Percentiles rank a stretch among this genome's conserved stretches.
These are phyloP conservation scores for Phytophthora tubulina DNA, from an alignment of 352 stramenopile genomes.

Conservation along the genomic window DNA sequence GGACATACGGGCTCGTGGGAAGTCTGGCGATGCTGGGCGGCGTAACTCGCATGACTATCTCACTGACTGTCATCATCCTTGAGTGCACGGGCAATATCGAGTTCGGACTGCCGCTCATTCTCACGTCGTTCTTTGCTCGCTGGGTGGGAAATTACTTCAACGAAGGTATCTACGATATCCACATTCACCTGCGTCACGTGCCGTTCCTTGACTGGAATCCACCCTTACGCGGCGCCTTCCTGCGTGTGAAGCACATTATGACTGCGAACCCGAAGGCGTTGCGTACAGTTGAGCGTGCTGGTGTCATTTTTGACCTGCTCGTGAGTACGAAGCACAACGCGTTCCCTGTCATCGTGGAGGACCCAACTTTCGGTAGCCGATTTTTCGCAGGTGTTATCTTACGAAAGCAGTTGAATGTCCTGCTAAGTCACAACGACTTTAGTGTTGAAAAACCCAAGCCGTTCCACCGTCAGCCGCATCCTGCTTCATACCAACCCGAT, in stretches of 20 bases:
- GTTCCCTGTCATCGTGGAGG: slow-evolving; percentile 89
- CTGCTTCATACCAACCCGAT: slow-evolving; percentile 49
- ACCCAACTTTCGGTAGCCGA: slow-evolving; percentile 82
- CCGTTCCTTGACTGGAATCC: slow-evolving; percentile 87
- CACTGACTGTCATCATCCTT: slow-evolving; percentile 98
- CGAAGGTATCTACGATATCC: slow-evolving; percentile 99
- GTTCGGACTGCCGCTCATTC: slow-evolving; percentile 98
- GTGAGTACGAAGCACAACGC: slow-evolving; percentile 87
- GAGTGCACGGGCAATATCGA: slow-evolving; percentile 98
- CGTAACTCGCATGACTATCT: slow-evolving; percentile 99
- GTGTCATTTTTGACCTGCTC: slow-evolving; percentile 95
- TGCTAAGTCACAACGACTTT: slow-evolving; percentile 79
- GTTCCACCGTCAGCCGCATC: slow-evolving; percentile 76
- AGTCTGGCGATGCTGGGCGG: slow-evolving; percentile 96
- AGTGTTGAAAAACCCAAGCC: slow-evolving; percentile 72
- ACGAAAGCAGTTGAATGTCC: slow-evolving; percentile 83
- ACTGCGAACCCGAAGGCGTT: slow-evolving; percentile 94
- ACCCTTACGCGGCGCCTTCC: slow-evolving; percentile 66
- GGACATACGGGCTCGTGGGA: slow-evolving; percentile 97
- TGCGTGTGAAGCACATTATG: slow-evolving; percentile 95
- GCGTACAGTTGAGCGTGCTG: slow-evolving; percentile 91
- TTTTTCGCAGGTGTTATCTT: slow-evolving; percentile 88
- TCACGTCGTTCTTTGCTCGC: slow-evolving; percentile 96
- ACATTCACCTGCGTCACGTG: slow-evolving; percentile 94
- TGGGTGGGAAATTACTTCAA: slow-evolving; percentile 99